These are phyloP conservation scores for Diaporthe ilicicola DNA, from an alignment of 2,329 filamentous ascomycete species.

Conservation along the genomic window DNA sequence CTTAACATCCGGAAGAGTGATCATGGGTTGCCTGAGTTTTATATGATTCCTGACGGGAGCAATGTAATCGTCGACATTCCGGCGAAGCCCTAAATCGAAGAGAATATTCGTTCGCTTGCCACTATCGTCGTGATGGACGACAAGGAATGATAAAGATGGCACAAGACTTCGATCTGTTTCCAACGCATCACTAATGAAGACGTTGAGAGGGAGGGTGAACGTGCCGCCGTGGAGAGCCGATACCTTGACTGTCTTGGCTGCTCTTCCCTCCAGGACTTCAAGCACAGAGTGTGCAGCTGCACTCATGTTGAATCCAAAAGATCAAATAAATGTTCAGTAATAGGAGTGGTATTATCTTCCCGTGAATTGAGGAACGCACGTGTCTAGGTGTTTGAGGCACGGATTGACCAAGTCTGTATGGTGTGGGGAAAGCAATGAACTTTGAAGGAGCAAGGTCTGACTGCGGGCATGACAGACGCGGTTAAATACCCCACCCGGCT, in stretches of 20 bases:
- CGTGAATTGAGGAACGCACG: neutral
- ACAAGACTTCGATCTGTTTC: constrained; percentile 55
- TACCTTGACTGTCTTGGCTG: constrained; percentile 39
- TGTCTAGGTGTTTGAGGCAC: neutral
- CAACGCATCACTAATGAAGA: constrained; percentile 55
- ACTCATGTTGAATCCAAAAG: constrained; percentile 8
- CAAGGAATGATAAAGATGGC: constrained; percentile 61
- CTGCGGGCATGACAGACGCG: neutral
- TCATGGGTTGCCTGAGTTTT: constrained; percentile 52
- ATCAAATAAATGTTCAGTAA: neutral
- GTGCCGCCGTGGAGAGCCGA: constrained; percentile 50
- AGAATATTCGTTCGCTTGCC: constrained; percentile 48
- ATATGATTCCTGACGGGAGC: constrained; percentile 54
- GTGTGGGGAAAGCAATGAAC: neutral
- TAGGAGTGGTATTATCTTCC: neutral
- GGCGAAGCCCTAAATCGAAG: constrained; percentile 63
- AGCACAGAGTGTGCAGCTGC: constrained; percentile 1
- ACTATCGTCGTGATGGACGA: constrained; percentile 51
- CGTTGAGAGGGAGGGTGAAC: constrained; percentile 55
- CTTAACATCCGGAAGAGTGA: constrained; percentile 52
- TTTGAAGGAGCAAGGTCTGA: neutral
- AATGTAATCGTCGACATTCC: constrained; percentile 53
- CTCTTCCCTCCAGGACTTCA: constrained; percentile 11
- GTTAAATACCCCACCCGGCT: constrained; percentile 12
- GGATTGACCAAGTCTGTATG: neutral